Evolutionary conservation across 1,284 basidiomycete species (phyloP).

Genomic region (Tylopilus sp.): DNA sequence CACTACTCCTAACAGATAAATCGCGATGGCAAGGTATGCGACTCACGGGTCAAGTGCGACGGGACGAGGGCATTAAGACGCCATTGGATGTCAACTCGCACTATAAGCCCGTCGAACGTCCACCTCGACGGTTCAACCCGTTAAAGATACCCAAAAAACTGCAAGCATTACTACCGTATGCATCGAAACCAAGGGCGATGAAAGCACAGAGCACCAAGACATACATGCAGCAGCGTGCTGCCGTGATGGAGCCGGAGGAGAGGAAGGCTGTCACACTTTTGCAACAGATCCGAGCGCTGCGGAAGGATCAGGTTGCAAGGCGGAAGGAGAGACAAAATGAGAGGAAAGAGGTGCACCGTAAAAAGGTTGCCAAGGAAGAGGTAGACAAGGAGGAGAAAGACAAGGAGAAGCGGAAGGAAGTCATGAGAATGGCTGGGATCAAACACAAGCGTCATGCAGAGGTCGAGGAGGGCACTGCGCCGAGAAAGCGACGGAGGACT

Average conservation of each 20-base stretch:
- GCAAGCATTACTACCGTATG: constrained; percentile 86
- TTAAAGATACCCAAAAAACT: constrained; percentile 87
- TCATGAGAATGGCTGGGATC: constrained; percentile 70
- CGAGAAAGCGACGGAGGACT: constrained; percentile 50
- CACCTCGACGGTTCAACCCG: constrained; percentile 86
- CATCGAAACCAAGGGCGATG: constrained; percentile 87
- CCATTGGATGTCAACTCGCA: constrained; percentile 82
- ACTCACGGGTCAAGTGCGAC: constrained; percentile 88
- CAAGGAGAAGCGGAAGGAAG: constrained; percentile 76
- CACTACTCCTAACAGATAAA: constrained; percentile 81
- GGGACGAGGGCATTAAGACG: constrained; percentile 80
- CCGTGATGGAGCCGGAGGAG: constrained; percentile 94
- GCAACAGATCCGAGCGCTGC: constrained; percentile 91
- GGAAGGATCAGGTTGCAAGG: constrained; percentile 80
- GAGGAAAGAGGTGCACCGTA: constrained; percentile 57
- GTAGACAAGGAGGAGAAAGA: constrained; percentile 66
- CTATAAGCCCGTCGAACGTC: constrained; percentile 82
- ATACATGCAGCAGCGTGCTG: constrained; percentile 89
- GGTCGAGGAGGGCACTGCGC: constrained; percentile 47
- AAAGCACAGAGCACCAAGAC: constrained; percentile 71
- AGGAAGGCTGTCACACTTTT: constrained; percentile 88
- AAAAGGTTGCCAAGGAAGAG: constrained; percentile 72
- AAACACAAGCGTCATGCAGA: constrained; percentile 67
- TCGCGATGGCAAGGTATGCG: constrained; percentile 88
- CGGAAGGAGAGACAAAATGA: constrained; percentile 83